Percentiles rank a stretch among this genome's conserved stretches.
These are phyloP conservation scores for Aegilops sharonensis DNA, from an alignment of 176 grass and related monocot species.

Conservation along the genomic window DNA sequence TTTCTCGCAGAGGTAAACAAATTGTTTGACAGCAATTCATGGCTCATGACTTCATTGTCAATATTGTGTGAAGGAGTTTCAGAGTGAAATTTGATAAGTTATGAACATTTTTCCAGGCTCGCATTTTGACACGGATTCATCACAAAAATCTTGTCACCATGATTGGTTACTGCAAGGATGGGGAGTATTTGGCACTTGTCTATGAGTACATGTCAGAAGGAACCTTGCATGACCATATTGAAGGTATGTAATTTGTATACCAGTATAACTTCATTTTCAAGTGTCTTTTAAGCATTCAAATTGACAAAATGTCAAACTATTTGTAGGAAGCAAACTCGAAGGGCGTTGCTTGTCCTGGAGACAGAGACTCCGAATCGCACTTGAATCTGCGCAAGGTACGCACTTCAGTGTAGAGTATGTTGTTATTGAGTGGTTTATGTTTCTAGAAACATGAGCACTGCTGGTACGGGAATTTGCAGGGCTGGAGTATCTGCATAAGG, in stretches of 20 bases:
- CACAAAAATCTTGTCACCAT: neutral
- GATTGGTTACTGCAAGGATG: neutral
- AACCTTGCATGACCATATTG: neutral
- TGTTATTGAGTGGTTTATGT: neutral
- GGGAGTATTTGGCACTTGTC: neutral
- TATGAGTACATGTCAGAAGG: neutral
- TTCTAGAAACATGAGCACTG: neutral
- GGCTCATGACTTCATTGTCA: no score
- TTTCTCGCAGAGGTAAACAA: neutral
- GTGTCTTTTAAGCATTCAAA: neutral
- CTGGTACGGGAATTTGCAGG: constrained; percentile 4
- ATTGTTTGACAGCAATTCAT: neutral
- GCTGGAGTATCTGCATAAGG: constrained; percentile 23
- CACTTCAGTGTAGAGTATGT: neutral
- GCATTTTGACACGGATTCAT: neutral
- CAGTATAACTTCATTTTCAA: no score
- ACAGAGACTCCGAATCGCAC: neutral
- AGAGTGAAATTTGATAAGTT: neutral
- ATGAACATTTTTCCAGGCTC: neutral
- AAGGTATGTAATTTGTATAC: neutral
- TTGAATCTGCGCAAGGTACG: neutral
- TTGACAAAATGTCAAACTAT: no score
- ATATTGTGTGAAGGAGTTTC: neutral
- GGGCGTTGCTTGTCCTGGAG: neutral
- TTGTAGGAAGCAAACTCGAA: neutral